These are phyloP conservation scores for Cenchrus americanus DNA, from an alignment of 176 grass and related monocot species.

Conservation along the genomic window DNA sequence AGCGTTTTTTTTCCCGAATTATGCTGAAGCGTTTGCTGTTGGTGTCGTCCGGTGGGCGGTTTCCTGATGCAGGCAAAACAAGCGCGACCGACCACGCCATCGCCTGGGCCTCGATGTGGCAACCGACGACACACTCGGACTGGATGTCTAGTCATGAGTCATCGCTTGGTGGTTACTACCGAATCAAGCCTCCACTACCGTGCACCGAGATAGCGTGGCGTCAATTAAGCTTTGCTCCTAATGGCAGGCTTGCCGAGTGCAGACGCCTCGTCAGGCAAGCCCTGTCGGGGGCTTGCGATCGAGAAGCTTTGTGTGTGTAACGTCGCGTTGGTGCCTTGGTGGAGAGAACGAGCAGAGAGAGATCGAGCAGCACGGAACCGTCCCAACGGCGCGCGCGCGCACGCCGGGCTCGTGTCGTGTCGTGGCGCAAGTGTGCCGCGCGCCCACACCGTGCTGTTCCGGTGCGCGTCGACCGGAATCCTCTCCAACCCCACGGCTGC, in stretches of 20 bases:
- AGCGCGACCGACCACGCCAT: neutral
- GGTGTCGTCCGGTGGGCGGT: neutral
- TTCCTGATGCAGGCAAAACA: neutral
- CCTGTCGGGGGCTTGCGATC: neutral
- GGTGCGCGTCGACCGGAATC: neutral
- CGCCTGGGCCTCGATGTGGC: neutral
- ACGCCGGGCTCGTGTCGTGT: conserved; percentile 12
- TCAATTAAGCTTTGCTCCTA: neutral
- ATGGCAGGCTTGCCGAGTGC: neutral
- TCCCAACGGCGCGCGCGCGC: neutral
- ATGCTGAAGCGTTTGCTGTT: neutral
- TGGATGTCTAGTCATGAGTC: too few relatives aligned
- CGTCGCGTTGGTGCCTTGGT: neutral
- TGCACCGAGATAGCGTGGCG: neutral
- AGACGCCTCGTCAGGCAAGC: neutral
- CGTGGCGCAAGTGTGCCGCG: neutral
- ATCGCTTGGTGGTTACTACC: neutral
- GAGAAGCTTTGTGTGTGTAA: neutral
- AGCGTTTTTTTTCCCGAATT: neutral
- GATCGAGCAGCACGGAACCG: conserved; percentile 13
- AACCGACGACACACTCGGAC: neutral
- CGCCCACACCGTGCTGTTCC: neutral
- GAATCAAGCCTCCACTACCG: neutral
- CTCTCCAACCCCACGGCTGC: neutral
- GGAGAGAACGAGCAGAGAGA: neutral